phyloP scores from a whole-genome alignment of 1,284 basidiomycete species.

The Schizophyllum commune region DNA sequence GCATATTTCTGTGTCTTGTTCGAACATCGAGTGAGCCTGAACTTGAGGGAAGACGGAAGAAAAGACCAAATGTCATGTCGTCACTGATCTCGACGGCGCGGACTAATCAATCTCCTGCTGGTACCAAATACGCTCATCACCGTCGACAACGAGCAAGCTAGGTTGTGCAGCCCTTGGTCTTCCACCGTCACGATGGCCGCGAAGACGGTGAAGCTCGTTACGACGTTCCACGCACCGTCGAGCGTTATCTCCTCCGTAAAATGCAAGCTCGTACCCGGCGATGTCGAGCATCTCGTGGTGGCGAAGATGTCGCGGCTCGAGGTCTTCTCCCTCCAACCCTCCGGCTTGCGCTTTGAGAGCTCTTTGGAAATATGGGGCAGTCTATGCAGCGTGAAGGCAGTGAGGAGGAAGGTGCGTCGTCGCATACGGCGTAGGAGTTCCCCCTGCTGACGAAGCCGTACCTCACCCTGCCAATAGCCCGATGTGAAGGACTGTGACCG shows the following conservation, averaged over 20 bases:
- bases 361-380: slow-evolving; percentile 58
- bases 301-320: slow-evolving; percentile 58
- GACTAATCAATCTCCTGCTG: neutral
- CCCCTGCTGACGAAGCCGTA: neutral
- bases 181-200: neutral
- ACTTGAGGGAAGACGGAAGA: neutral
- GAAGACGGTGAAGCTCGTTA: slow-evolving; percentile 53
- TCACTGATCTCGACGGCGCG: neutral
- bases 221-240: slow-evolving; percentile 61
- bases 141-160: no score
- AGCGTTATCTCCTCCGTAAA: slow-evolving; percentile 56
- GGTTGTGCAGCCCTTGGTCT: neutral
- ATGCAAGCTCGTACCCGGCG: slow-evolving; percentile 43
- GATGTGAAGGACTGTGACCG: slow-evolving; percentile 41
- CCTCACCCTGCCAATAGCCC: slow-evolving; percentile 20
- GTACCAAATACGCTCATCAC: no score
- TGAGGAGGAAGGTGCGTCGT: slow-evolving; percentile 43
- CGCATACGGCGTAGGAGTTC: neutral
- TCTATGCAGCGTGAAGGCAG: slow-evolving; percentile 43
- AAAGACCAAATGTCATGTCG: no score
- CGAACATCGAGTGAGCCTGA: neutral
- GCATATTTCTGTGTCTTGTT: neutral
- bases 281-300: slow-evolving; percentile 56
- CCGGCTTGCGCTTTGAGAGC: slow-evolving; percentile 51
- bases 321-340: slow-evolving; percentile 51